phyloP scores from a whole-genome alignment of 2,329 filamentous ascomycete species.

The Colletotrichum abscissum region DNA sequence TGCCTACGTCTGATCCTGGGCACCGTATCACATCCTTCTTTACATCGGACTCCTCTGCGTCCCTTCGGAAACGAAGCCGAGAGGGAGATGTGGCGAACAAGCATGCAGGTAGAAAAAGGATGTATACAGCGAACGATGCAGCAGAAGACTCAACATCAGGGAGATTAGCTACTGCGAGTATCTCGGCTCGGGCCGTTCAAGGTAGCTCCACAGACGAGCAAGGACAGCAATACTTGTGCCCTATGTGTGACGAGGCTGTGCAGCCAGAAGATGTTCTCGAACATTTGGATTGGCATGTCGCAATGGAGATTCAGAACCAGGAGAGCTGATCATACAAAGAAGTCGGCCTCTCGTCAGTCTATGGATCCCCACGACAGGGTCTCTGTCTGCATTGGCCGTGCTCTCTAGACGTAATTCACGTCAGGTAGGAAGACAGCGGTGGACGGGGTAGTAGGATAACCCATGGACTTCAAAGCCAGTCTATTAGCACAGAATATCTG shows the following conservation, averaged over 20 bases:
- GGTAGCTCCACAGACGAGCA: neutral
- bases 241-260: neutral
- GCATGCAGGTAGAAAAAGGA: neutral
- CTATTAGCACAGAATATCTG: rapidly evolving
- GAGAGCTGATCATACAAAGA: neutral
- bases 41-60: neutral
- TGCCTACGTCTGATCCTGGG: neutral
- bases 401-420: too few relatives aligned
- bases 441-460: too few relatives aligned
- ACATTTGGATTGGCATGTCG: neutral
- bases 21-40: neutral
- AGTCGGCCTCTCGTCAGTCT: too few relatives aligned
- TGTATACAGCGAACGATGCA: neutral
- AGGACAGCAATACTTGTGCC: neutral
- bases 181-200: neutral
- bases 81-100: neutral
- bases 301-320: neutral
- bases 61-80: neutral
- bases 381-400: too few relatives aligned
- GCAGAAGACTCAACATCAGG: neutral
- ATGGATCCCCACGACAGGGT: too few relatives aligned
- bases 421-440: too few relatives aligned
- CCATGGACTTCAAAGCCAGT: neutral
- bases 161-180: neutral
- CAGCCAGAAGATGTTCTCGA: neutral